Percentiles rank a stretch among this genome's conserved stretches.
These are phyloP conservation scores for Cordyceps fumosorosea DNA, from an alignment of 2,329 filamentous ascomycete species.

Conservation along the genomic window DNA sequence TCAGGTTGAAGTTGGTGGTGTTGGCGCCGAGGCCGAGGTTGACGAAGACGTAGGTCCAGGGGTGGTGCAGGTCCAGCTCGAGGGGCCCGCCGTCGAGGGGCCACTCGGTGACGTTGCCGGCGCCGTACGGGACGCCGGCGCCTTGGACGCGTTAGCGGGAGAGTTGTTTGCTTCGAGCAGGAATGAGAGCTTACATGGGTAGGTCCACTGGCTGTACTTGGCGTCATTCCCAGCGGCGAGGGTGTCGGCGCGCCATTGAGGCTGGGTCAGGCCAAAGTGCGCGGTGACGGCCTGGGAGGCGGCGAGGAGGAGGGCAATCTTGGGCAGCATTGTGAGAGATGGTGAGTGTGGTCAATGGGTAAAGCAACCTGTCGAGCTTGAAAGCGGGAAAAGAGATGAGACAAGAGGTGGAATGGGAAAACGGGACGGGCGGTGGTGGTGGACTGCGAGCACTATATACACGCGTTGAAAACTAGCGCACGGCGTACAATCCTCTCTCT, in stretches of 20 bases:
- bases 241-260: constrained; percentile 42
- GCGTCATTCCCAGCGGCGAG: constrained; percentile 30
- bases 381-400: not conserved
- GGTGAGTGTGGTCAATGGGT: too few species aligned
- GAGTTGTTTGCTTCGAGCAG: not conserved
- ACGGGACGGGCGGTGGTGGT: not conserved
- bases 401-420: not conserved
- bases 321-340: not conserved
- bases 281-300: constrained; percentile 33
- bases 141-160: constrained; percentile 26
- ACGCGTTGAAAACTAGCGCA: not conserved
- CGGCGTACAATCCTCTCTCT: not conserved
- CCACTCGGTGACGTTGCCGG: constrained; percentile 46
- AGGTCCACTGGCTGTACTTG: constrained; percentile 41
- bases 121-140: constrained; percentile 38
- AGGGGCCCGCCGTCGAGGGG: constrained; percentile 43
- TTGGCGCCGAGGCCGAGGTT: constrained; percentile 46
- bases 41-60: constrained; percentile 46
- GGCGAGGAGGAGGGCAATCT: constrained; percentile 23
- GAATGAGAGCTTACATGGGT: constrained; percentile 38
- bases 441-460: not conserved
- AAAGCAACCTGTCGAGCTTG: not conserved
- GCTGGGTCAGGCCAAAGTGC: constrained; percentile 44
- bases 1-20: constrained; percentile 61
- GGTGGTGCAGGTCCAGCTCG: constrained; percentile 43